A percentile compares a stretch with the other conserved stretches of the same genome.
These are phyloP conservation scores for Yamadazyma phyllophila DNA, from an alignment of 805 yeast genomes.

Conservation along the genomic window DNA sequence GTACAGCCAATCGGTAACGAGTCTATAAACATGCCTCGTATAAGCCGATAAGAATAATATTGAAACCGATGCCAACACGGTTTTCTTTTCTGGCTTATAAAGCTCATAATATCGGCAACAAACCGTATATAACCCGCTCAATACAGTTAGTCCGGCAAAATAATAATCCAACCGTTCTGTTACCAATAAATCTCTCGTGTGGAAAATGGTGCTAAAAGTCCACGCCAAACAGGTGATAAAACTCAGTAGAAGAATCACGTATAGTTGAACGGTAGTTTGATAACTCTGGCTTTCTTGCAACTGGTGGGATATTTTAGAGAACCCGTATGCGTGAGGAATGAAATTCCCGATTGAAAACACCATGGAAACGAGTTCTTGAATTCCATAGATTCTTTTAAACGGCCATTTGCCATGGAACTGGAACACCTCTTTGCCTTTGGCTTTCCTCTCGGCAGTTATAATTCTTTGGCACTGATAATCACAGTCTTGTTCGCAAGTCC, in stretches of 20 bases:
- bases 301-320: conserved; percentile 24
- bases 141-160: conserved; percentile 87
- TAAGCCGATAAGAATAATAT: conserved; percentile 50
- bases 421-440: conserved; percentile 49
- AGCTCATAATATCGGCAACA: conserved; percentile 58
- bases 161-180: conserved; percentile 90
- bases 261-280: conserved; percentile 5
- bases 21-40: conserved; percentile 59
- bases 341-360: conserved; percentile 63
- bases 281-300: conserved; percentile 9
- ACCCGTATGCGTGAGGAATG: conserved; percentile 50
- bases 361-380: conserved; percentile 82
- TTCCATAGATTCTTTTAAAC: conserved; percentile 68
- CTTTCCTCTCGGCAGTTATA: conserved; percentile 56
- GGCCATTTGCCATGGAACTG: conserved; percentile 99
- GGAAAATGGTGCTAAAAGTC: conserved; percentile 83
- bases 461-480: conserved; percentile 90
- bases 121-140: conserved; percentile 74
- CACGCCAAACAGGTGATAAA: conserved; percentile 56
- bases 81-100: conserved; percentile 35
- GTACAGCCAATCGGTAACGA: conserved; percentile 78
- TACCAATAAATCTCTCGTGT: conserved; percentile 71
- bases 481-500: conserved; percentile 81
- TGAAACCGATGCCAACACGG: conserved; percentile 34
- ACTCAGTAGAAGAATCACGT: conserved; percentile 2